Conservation (phyloP, 257 asterid genomes). For the Solanum ahanhuiri region DNA sequence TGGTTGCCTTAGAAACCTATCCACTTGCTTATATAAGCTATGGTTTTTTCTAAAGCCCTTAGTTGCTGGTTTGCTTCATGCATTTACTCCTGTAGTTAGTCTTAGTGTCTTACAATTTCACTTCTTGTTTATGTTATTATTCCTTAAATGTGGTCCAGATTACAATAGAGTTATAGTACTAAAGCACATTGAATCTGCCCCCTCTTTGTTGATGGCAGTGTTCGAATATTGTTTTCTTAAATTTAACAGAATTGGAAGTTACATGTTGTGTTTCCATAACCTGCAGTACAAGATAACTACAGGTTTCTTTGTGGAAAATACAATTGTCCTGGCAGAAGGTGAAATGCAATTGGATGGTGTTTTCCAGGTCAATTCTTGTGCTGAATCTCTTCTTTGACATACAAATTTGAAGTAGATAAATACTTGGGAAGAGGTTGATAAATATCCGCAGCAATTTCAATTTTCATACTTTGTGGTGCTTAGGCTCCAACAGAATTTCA, state of each 20-base stretch:
- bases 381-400: not conserved
- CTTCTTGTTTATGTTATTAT: not conserved
- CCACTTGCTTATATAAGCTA: not conserved
- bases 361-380: constrained; percentile 40
- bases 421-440: not conserved
- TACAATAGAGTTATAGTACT: not conserved
- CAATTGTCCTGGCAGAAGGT: constrained; percentile 91
- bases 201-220: not conserved
- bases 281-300: constrained; percentile 69
- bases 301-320: constrained; percentile 86
- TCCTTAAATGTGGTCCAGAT: not conserved
- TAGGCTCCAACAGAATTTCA: not conserved
- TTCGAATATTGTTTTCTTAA: not conserved
- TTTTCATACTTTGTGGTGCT: not conserved
- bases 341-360: constrained; percentile 80
- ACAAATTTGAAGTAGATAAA: not conserved
- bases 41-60: not conserved
- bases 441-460: not conserved
- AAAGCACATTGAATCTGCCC: not conserved
- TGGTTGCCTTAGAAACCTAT: not conserved
- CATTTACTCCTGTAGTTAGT: not conserved
- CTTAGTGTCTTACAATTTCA: not conserved
- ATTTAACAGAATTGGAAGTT: not conserved
- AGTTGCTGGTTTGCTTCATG: not conserved
- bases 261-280: constrained; percentile 40